Percentiles rank a stretch among this genome's conserved stretches.
phyloP scores from a whole-genome alignment of 768 basidiomycete genomes.

The Collybia sp. region DNA sequence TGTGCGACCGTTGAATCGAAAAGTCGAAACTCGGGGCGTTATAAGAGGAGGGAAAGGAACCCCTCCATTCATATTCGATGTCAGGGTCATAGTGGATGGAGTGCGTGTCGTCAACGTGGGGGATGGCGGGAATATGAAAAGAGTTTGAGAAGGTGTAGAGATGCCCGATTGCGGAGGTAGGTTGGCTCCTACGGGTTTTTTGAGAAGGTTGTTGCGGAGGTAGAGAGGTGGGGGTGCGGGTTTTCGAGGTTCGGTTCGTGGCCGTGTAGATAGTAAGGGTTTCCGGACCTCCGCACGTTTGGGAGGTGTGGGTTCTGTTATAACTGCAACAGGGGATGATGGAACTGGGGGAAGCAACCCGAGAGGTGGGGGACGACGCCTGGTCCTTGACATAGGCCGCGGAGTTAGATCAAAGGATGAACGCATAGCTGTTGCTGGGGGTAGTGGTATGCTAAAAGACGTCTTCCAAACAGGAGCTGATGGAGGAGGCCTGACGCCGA shows the following conservation, averaged over 20 bases:
- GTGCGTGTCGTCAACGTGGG: slow-evolving; percentile 55
- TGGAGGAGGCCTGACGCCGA: slow-evolving; percentile 33
- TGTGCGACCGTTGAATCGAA: slow-evolving; percentile 60
- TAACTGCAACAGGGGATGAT: slow-evolving; percentile 60
- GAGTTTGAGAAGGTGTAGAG: slow-evolving; percentile 71
- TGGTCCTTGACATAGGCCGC: slow-evolving; percentile 35
- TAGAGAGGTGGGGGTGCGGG: slow-evolving; percentile 54
- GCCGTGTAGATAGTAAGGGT: slow-evolving; percentile 27
- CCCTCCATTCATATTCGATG: slow-evolving; percentile 46
- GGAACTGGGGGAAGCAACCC: slow-evolving; percentile 66
- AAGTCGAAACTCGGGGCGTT: slow-evolving; percentile 69
- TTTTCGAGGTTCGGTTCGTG: slow-evolving; percentile 51
- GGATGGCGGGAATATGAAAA: slow-evolving; percentile 85
- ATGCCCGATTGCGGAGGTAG: slow-evolving; percentile 18
- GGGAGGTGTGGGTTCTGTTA: slow-evolving; percentile 26
- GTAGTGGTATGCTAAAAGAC: slow-evolving; percentile 48
- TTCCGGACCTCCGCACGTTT: slow-evolving; percentile 4
- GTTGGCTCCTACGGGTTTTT: slow-evolving; percentile 18
- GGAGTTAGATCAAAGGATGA: slow-evolving; percentile 43
- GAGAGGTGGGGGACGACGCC: slow-evolving; percentile 59
- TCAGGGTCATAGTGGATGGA: slow-evolving; percentile 80
- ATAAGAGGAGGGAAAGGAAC: slow-evolving; percentile 53
- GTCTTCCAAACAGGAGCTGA: slow-evolving; percentile 58
- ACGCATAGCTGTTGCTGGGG: slow-evolving; percentile 48
- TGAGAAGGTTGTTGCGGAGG: slow-evolving; percentile 33